phyloP scores from a whole-genome alignment of 2,329 filamentous ascomycete genomes.

The Tolypocladium tundrense region DNA sequence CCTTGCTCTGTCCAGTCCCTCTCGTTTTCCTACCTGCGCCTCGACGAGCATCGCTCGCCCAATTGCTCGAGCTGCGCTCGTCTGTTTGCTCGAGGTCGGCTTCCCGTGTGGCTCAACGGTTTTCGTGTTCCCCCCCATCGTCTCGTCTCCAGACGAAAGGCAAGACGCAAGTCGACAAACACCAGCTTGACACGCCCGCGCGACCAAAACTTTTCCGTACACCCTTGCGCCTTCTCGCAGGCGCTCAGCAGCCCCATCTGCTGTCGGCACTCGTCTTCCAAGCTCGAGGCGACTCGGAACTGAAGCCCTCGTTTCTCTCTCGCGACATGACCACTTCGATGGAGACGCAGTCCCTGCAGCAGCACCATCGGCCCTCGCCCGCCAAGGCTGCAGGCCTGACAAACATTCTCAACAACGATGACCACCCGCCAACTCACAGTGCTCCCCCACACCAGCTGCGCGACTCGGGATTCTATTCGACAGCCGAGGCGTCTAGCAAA shows the following conservation, averaged over 20 bases:
- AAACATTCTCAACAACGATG: conserved; percentile 28
- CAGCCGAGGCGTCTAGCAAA: conserved; percentile 31
- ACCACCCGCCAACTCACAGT: conserved; percentile 15
- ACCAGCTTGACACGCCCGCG: not conserved
- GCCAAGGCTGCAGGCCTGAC: conserved; percentile 25
- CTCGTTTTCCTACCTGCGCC: not conserved
- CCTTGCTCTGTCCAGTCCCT: not conserved
- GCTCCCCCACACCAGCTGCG: conserved; percentile 22
- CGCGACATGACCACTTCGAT: conserved; percentile 5
- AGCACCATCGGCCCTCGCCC: conserved; percentile 7
- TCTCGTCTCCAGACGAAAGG: not conserved
- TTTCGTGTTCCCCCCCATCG: not conserved
- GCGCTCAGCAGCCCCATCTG: not conserved
- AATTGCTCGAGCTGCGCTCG: conserved; percentile 1
- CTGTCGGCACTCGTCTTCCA: not conserved
- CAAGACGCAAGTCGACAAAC: not conserved
- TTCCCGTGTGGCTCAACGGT: not conserved
- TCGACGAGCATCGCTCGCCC: not conserved
- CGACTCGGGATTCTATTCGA: conserved; percentile 34
- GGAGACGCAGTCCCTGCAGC: conserved; percentile 9
- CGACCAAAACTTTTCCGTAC: not conserved
- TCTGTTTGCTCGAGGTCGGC: conserved; percentile 3
- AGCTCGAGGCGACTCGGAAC: not conserved
- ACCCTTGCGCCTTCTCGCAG: not conserved
- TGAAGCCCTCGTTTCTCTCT: not conserved